Percentiles rank a stretch among this genome's conserved stretches.
Conservation (phyloP, 768 basidiomycete genomes). For the Russula sp. region DNA sequence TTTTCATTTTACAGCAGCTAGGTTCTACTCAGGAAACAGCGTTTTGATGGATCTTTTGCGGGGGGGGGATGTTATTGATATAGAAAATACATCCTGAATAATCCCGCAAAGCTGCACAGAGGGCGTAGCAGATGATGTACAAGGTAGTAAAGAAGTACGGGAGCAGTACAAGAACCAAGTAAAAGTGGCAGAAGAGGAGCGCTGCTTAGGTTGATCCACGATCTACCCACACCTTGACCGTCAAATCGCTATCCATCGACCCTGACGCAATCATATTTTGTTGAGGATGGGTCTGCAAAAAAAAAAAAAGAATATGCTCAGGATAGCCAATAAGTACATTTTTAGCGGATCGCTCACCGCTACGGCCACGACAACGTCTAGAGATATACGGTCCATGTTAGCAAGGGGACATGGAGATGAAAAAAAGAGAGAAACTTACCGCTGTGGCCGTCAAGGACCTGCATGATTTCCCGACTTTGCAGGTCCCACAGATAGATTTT, state of each 20-base stretch:
- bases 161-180: too few species aligned
- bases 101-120: neutral
- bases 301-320: neutral
- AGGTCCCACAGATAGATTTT: slow-evolving; percentile 90
- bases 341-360: slow-evolving; percentile 41
- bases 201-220: slow-evolving; percentile 15
- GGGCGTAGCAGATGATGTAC: too few species aligned
- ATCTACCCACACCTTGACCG: slow-evolving; percentile 80
- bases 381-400: slow-evolving; percentile 2
- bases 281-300: slow-evolving; percentile 66
- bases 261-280: slow-evolving; percentile 87
- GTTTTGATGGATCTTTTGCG: neutral
- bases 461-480: slow-evolving; percentile 78
- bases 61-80: neutral
- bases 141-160: neutral
- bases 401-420: neutral
- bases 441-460: slow-evolving; percentile 67
- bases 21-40: slow-evolving; percentile 11
- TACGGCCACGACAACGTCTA: slow-evolving; percentile 74
- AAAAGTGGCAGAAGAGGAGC: too few species aligned
- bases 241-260: slow-evolving; percentile 75
- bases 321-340: neutral
- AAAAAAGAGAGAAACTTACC: slow-evolving; percentile 33
- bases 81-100: neutral
- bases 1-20: slow-evolving; percentile 2